Conservation (phyloP, 257 asterid genomes). For the Nemophila menziesii region DNA sequence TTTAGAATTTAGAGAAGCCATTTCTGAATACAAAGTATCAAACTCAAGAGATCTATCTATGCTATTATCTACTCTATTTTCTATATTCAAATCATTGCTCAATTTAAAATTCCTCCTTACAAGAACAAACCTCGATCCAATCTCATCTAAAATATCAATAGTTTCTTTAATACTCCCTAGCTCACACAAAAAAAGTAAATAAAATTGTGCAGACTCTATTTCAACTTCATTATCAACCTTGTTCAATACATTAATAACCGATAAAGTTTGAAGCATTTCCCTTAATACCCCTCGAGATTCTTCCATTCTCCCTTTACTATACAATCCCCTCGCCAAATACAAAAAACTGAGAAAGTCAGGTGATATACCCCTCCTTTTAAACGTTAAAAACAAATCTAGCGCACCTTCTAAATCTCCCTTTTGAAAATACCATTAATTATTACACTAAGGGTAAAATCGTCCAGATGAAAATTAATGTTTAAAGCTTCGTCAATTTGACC, state of each 20-base stretch:
- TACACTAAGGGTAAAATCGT: conserved; percentile 65
- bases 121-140: conserved; percentile 37
- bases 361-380: conserved; percentile 31
- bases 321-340: conserved; percentile 59
- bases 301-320: conserved; percentile 93
- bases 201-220: conserved; percentile 46
- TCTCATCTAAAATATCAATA: conserved; percentile 59
- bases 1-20: background rate
- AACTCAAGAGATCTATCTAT: background rate
- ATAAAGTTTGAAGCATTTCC: conserved; percentile 59
- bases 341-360: conserved; percentile 82
- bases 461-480: conserved; percentile 43
- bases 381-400: conserved; percentile 45
- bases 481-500: conserved; percentile 51
- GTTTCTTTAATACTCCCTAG: conserved; percentile 72
- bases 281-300: conserved; percentile 67
- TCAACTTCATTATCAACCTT: conserved; percentile 38
- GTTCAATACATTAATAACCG: conserved; percentile 39
- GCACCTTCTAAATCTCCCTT: conserved; percentile 91
- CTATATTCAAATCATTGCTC: background rate
- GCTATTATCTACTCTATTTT: background rate
- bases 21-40: background rate
- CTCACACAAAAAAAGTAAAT: conserved; percentile 57
- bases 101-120: conserved; percentile 6
- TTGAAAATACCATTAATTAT: conserved; percentile 60